Evolutionary conservation across 371 early-diverging fungal species (phyloP).

Genomic region (Fennellomyces sp.): DNA sequence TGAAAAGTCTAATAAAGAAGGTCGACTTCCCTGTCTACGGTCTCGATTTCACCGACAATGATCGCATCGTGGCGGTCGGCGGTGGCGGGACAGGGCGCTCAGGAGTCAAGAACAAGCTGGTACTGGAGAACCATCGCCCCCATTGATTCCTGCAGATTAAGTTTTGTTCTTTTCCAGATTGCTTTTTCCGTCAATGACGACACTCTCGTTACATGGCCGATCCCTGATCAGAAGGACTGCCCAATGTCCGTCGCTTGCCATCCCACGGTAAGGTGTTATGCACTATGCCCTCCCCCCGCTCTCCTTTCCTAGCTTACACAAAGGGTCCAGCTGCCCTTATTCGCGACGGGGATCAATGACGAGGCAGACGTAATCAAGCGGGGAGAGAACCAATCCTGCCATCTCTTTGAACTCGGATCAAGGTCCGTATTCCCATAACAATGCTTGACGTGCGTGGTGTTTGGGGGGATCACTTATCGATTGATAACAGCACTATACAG

Average conservation of each 20-base stretch:
- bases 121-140: slow-evolving; percentile 18
- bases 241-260: slow-evolving; percentile 68
- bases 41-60: slow-evolving; percentile 52
- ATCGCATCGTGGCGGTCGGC: slow-evolving; percentile 60
- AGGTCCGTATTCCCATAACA: slow-evolving; percentile 6
- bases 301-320: neutral
- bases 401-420: slow-evolving; percentile 52
- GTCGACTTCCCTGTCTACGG: slow-evolving; percentile 57
- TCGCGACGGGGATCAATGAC: slow-evolving; percentile 60
- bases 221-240: slow-evolving; percentile 60
- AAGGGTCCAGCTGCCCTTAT: slow-evolving; percentile 22
- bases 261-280: slow-evolving; percentile 46
- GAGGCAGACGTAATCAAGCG: slow-evolving; percentile 41
- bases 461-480: neutral
- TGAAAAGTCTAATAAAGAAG: slow-evolving; percentile 12
- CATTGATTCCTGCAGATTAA: neutral
- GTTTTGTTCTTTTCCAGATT: slow-evolving; percentile 11
- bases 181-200: slow-evolving; percentile 17
- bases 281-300: neutral
- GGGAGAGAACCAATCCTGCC: slow-evolving; percentile 58
- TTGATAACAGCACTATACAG: slow-evolving; percentile 5
- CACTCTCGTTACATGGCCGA: neutral
- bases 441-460: neutral
- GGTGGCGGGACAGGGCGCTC: slow-evolving; percentile 65
- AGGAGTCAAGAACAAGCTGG: slow-evolving; percentile 69